Evolutionary conservation across 1,139 yeast species (phyloP), one percentile per base, ranked within the genome.

Genomic region (Scheffersomyces parashehatae): DNA sequence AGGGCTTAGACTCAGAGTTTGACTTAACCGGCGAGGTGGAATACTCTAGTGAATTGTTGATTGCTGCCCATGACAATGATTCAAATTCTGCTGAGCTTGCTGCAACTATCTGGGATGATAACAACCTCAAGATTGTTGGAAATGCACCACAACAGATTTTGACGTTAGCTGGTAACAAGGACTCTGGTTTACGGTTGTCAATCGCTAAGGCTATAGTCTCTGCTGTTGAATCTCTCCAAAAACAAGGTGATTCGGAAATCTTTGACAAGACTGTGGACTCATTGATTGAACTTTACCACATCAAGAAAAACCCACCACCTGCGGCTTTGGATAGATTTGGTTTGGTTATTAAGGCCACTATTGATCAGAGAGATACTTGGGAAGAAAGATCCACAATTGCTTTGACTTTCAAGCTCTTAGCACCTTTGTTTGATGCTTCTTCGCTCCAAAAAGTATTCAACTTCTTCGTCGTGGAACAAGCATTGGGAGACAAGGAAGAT

Each of bases 351-450:
- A 83, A 85, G 52, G 68, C 84, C 3, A 75, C 86, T 0, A 64
- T 74, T 26, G 81, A 73, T 28, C 82, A 80, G 55, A 77, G 73
- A 50, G 97, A 90, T 57, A 73, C 81, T 4, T 91, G 97, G 96
- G 93, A 87, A 58, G 79, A 77, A 39, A 78, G 99, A 58, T 81
- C 90, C 46, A 95, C 97, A 20, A 73, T 85, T 44, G 96, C 97
- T 0, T 64, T 85, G 35, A 66, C 91, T 0, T 64, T 90, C 41
- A 79, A 79, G 49, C 75, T 80, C 39, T 62, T 88, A 36, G 81
- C 89, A 1, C 73, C 80, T 0, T 60, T 73, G 30, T 75, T 83
- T 45, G 51, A 56, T 1, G 57, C 61, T 0, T 52, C 54, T 14
- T 59, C 73, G 10, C 75, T 88, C 33, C 74, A 76, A 20, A 59